These are phyloP conservation scores for Teunomyces cretensis DNA, from an alignment of 805 yeast species.

Conservation along the genomic window DNA sequence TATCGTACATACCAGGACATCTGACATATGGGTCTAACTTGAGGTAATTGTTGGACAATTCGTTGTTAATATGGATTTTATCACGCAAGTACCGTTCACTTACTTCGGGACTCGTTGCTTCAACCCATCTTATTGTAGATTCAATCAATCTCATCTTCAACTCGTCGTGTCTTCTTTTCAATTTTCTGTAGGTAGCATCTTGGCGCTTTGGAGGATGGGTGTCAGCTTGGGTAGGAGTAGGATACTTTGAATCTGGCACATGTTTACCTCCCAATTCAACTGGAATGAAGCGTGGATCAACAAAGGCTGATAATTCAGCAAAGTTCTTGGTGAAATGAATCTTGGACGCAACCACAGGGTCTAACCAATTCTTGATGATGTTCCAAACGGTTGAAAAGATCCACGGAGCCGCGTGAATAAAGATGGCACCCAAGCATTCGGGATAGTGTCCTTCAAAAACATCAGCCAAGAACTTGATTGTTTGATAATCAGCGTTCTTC, in stretches of 20 bases:
- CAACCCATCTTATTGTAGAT: constrained; percentile 76
- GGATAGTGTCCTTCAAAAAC: constrained; percentile 97
- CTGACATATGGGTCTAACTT: constrained; percentile 79
- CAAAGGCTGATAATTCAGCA: constrained; percentile 64
- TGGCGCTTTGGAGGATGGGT: constrained; percentile 32
- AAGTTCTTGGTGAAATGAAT: constrained; percentile 75
- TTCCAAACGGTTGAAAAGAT: constrained; percentile 94
- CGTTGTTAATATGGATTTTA: constrained; percentile 51
- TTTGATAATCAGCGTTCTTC: constrained; percentile 89
- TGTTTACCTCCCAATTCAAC: constrained; percentile 74
- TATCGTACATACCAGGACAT: constrained; percentile 75
- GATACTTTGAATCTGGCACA: constrained; percentile 55
- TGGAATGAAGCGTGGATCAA: constrained; percentile 63
- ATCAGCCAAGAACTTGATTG: constrained; percentile 84
- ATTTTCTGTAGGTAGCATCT: constrained; percentile 40
- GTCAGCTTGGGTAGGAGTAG: constrained; percentile 63
- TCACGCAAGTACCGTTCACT: constrained; percentile 51
- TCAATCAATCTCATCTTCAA: constrained; percentile 55
- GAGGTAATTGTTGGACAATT: constrained; percentile 63
- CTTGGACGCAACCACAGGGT: constrained; percentile 93
- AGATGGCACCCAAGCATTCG: constrained; percentile 79
- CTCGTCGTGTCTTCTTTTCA: constrained; percentile 53
- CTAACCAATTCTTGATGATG: constrained; percentile 88
- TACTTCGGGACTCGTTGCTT: constrained; percentile 51
- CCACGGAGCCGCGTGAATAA: constrained; percentile 97